Evolutionary conservation across 371 early-diverging fungal genomes (phyloP).

Genomic region (Lichtheimia hyalospora): DNA sequence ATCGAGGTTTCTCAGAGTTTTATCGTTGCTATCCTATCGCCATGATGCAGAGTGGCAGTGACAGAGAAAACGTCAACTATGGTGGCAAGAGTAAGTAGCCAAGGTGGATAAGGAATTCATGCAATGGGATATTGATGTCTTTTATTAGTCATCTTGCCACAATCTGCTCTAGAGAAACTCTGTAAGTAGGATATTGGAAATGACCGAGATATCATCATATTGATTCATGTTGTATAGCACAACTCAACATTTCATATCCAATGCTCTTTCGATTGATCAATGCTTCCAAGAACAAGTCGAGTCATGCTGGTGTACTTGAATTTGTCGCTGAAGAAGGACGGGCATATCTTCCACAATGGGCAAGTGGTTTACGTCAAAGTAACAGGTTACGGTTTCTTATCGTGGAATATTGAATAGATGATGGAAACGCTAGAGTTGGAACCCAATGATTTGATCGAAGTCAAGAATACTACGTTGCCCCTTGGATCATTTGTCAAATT

Average conservation of each 20-base stretch:
- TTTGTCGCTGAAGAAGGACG: constrained; percentile 98
- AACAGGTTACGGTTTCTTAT: background rate
- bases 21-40: constrained; percentile 82
- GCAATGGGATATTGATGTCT: background rate
- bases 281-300: constrained; percentile 50
- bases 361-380: constrained; percentile 23
- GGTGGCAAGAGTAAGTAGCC: constrained; percentile 78
- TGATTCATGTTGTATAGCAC: constrained; percentile 47
- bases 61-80: constrained; percentile 75
- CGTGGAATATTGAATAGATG: constrained; percentile 63
- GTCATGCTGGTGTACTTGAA: constrained; percentile 98
- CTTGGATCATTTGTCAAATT: constrained; percentile 95
- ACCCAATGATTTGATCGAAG: constrained; percentile 77
- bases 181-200: constrained; percentile 45
- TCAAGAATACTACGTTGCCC: constrained; percentile 81
- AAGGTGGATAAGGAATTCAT: too few relatives aligned
- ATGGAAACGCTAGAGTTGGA: constrained; percentile 85
- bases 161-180: constrained; percentile 85
- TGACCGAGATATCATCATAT: background rate
- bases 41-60: constrained; percentile 76
- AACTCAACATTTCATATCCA: constrained; percentile 89
- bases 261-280: constrained; percentile 86
- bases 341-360: constrained; percentile 97
- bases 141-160: constrained; percentile 80
- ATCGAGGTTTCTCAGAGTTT: constrained; percentile 57